Evolutionary conservation across 257 asterid genomes (phyloP).

Genomic region (Solanum clarkiae): DNA sequence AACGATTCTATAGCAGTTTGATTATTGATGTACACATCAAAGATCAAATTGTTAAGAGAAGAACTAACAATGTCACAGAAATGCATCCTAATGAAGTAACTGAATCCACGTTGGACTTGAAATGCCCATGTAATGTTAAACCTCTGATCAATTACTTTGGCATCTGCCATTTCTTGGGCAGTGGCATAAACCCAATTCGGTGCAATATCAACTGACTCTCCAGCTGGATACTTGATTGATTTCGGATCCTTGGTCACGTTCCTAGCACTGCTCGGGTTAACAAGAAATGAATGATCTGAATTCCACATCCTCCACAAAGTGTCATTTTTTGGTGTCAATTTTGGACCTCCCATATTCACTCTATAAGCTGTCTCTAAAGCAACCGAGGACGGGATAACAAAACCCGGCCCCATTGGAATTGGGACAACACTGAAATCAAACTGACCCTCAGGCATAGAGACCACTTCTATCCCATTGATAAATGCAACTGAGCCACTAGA

Average conservation of each 20-base stretch:
- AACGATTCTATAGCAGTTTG: conserved; percentile 7
- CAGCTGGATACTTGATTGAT: conserved; percentile 9
- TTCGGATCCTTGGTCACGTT: conserved; percentile 10
- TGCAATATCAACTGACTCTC: conserved; percentile 19
- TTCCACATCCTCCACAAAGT: conserved; percentile 23
- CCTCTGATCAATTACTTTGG: conserved; percentile 13
- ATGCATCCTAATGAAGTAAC: conserved; percentile 24
- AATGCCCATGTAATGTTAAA: conserved; percentile 23
- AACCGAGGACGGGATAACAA: conserved; percentile 4
- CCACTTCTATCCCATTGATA: conserved; percentile 22
- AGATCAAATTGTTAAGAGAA: conserved; percentile 6
- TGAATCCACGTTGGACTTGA: conserved; percentile 8
- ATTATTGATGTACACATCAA: conserved; percentile 19
- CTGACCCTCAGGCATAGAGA: conserved; percentile 20
- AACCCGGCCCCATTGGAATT: conserved; percentile 8
- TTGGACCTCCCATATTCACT: conserved; percentile 22
- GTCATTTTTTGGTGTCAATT: conserved; percentile 19
- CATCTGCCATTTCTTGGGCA: conserved; percentile 30
- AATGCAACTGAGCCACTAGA: conserved; percentile 17
- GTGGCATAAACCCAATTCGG: conserved; percentile 25
- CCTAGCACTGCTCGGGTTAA: conserved; percentile 9
- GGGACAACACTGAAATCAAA: conserved; percentile 11
- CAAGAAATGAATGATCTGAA: conserved; percentile 18
- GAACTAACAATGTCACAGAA: conserved; percentile 25
- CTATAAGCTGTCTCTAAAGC: conserved; percentile 20